Percentiles rank a stretch among this genome's conserved stretches.
phyloP scores from a whole-genome alignment of 2,329 filamentous ascomycete genomes.

The Arthrobotrys entomopaga region DNA sequence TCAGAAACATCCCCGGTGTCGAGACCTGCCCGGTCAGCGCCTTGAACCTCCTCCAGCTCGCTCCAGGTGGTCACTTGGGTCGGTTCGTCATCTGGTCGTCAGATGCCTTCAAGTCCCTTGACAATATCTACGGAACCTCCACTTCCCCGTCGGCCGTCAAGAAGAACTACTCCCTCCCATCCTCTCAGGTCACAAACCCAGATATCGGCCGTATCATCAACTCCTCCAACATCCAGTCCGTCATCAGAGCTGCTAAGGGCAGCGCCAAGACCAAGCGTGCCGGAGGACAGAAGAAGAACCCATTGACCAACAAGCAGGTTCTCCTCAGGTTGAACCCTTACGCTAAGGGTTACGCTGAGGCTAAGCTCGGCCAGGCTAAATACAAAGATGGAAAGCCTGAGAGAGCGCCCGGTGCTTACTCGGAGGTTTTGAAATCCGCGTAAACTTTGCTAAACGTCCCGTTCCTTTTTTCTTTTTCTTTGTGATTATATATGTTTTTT shows the following conservation, averaged over 20 bases:
- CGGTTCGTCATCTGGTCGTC: constrained; percentile 99
- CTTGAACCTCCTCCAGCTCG: constrained; percentile 99
- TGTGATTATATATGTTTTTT: constrained; percentile 20
- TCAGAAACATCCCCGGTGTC: constrained; percentile 99
- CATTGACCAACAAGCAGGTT: constrained; percentile 98
- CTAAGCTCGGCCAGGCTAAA: constrained; percentile 80
- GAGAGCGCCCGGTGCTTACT: constrained; percentile 33
- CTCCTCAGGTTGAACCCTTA: constrained; percentile 99
- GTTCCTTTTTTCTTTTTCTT: constrained; percentile 7
- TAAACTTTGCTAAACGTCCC: constrained; percentile 14
- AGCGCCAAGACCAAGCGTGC: constrained; percentile 87
- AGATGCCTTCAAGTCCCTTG: constrained; percentile 92
- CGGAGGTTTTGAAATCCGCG: constrained; percentile 35
- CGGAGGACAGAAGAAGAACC: constrained; percentile 99
- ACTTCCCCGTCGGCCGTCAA: constrained; percentile 89
- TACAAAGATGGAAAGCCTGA: constrained; percentile 71
- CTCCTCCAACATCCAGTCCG: constrained; percentile 97
- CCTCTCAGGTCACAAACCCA: constrained; percentile 90
- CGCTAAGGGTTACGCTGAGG: constrained; percentile 87
- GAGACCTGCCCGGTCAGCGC: constrained; percentile 95
- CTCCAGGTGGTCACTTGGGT: constrained; percentile 96
- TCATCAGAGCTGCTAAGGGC: constrained; percentile 90
- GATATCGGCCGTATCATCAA: constrained; percentile 99
- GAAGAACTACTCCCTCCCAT: constrained; percentile 98
- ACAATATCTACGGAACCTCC: constrained; percentile 95